Evolutionary conservation across 2,329 filamentous ascomycete genomes (phyloP).

Genomic region (Metarhizium guizhouense): DNA sequence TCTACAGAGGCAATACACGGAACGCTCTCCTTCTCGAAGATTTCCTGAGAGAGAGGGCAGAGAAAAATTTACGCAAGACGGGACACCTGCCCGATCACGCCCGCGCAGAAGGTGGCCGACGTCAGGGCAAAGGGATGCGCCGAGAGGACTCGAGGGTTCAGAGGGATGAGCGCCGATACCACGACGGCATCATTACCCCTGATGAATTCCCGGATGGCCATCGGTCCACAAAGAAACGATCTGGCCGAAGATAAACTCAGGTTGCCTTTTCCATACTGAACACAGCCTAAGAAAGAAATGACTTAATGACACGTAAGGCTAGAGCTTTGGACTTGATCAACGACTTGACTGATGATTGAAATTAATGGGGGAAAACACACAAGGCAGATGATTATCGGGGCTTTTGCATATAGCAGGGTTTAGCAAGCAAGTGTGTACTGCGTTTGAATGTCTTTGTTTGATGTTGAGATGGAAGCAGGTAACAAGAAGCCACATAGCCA

Average conservation of each 20-base stretch:
- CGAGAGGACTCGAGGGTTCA: constrained; percentile 9
- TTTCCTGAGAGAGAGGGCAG: constrained; percentile 59
- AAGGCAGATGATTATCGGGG: background rate
- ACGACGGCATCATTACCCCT: background rate
- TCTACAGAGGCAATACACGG: constrained; percentile 66
- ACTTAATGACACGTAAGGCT: background rate
- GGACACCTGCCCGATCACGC: constrained; percentile 35
- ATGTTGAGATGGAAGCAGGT: background rate
- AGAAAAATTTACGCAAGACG: constrained; percentile 40
- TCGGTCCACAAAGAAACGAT: background rate
- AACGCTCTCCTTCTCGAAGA: constrained; percentile 64
- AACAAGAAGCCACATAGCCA: background rate
- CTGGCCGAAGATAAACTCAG: background rate
- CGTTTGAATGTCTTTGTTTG: background rate
- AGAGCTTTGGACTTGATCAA: background rate
- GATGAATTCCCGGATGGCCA: constrained; percentile 1
- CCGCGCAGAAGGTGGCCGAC: constrained; percentile 43
- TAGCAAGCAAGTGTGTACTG: background rate
- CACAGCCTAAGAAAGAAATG: background rate
- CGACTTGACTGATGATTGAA: background rate
- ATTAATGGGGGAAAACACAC: background rate
- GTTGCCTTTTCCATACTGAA: background rate
- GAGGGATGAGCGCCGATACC: background rate
- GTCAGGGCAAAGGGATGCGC: constrained; percentile 36
- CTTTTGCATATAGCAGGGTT: background rate